Evolutionary conservation across 2,329 filamentous ascomycete genomes (phyloP).

Genomic region (Ophiostoma australiae): DNA sequence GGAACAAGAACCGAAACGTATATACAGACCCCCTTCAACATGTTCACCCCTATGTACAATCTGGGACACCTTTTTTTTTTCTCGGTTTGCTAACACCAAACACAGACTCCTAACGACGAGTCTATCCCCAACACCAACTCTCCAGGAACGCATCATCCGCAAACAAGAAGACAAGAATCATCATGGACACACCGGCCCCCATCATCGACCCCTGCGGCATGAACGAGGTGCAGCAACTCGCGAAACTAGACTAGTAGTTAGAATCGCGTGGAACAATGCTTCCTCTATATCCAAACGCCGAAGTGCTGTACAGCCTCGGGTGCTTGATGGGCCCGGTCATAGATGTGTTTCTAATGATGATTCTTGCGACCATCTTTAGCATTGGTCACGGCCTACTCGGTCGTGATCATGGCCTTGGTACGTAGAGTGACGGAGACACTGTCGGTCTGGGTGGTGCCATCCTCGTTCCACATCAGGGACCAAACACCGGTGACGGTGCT

Average conservation of each 20-base stretch:
- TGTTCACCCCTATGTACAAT: neutral
- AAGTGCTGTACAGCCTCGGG: too few species aligned
- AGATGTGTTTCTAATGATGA: too few species aligned
- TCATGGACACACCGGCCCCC: too few species aligned
- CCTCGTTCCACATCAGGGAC: constrained; percentile 24
- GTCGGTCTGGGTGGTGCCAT: neutral
- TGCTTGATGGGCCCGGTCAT: too few species aligned
- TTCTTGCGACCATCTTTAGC: neutral
- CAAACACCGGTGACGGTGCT: constrained; percentile 19
- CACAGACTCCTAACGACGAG: neutral
- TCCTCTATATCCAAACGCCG: too few species aligned
- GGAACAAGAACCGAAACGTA: neutral
- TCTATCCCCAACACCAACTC: neutral
- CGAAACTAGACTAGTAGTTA: too few species aligned
- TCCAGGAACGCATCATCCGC: too few species aligned
- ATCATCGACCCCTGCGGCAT: too few species aligned
- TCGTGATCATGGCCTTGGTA: neutral
- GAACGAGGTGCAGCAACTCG: too few species aligned
- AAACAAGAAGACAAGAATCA: too few species aligned
- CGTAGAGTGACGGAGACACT: neutral
- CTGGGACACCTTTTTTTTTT: neutral
- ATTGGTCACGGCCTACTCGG: neutral
- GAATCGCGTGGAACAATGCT: too few species aligned
- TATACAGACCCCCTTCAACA: neutral
- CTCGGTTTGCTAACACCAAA: neutral